Percentiles rank a stretch among this genome's conserved stretches.
These are phyloP conservation scores for Cercospora sojina DNA, from an alignment of 2,329 filamentous ascomycete genomes.

Conservation along the genomic window DNA sequence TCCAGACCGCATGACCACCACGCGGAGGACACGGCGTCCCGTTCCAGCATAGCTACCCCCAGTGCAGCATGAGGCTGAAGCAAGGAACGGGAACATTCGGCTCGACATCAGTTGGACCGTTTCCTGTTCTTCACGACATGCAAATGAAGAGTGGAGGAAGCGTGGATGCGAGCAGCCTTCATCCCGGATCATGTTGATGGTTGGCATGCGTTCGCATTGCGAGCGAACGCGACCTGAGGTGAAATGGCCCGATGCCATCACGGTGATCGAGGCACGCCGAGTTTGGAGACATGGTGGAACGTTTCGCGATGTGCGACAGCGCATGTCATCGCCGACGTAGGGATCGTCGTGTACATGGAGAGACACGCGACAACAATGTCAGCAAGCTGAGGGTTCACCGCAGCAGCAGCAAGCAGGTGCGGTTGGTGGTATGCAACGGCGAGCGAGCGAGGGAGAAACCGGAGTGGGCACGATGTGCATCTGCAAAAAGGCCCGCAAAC, in stretches of 20 bases:
- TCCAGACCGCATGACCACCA: not conserved
- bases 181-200: not conserved
- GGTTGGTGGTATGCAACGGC: not conserved
- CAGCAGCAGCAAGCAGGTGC: not conserved
- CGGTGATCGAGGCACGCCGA: not conserved
- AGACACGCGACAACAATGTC: not conserved
- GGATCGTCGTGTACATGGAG: not conserved
- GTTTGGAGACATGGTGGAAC: not conserved
- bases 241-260: not conserved
- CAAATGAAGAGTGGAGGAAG: not conserved
- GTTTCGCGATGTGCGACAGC: not conserved
- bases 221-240: not conserved
- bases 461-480: not conserved
- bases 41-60: not conserved
- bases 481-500: not conserved
- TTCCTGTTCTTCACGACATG: not conserved
- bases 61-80: not conserved
- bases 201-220: not conserved
- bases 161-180: not conserved
- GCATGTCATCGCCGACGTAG: not conserved
- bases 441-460: slow-evolving; percentile 1
- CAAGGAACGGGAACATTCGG: not conserved
- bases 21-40: not conserved
- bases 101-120: not conserved
- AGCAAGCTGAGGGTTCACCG: not conserved